Evolutionary conservation across 2,329 filamentous ascomycete genomes (phyloP).

Genomic region (Colletotrichum falcatum): DNA sequence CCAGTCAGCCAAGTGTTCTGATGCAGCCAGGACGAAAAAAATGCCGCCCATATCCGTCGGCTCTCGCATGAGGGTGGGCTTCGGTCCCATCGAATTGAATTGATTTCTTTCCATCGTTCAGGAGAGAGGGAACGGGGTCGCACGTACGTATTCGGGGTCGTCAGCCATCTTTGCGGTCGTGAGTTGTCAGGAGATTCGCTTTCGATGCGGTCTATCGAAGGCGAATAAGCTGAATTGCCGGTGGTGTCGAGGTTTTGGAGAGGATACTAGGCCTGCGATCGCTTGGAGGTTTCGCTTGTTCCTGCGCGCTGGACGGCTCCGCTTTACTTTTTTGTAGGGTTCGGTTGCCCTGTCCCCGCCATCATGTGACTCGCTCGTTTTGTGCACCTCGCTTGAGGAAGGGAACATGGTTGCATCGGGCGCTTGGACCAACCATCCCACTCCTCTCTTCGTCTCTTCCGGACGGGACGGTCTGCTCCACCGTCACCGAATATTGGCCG

Average conservation of each 20-base stretch:
- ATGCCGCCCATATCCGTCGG: conserved; percentile 31
- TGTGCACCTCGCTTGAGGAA: not conserved
- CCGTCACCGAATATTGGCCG: not conserved
- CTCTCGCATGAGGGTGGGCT: not conserved
- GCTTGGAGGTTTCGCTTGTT: conserved; percentile 41
- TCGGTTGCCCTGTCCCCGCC: conserved; percentile 39
- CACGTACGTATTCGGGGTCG: conserved; percentile 82
- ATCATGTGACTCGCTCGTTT: conserved; percentile 38
- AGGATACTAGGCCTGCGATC: conserved; percentile 29
- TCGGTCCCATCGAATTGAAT: conserved; percentile 9
- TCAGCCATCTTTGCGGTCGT: conserved; percentile 80
- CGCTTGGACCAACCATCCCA: not conserved
- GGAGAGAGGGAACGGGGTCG: conserved; percentile 41
- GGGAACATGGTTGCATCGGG: not conserved
- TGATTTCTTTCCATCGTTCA: conserved; percentile 25
- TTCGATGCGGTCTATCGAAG: conserved; percentile 57
- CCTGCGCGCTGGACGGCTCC: conserved; percentile 14
- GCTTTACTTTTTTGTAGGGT: conserved; percentile 40
- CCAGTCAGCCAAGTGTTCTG: conserved; percentile 47
- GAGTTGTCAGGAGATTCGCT: conserved; percentile 57
- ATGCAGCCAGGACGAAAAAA: conserved; percentile 3
- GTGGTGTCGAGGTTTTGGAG: conserved; percentile 40
- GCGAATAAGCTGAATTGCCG: conserved; percentile 51
- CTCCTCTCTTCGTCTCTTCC: not conserved
- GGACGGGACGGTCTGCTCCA: not conserved